Conservation (phyloP, 164 flowering plant species). For the Cinnamomum micranthum region DNA sequence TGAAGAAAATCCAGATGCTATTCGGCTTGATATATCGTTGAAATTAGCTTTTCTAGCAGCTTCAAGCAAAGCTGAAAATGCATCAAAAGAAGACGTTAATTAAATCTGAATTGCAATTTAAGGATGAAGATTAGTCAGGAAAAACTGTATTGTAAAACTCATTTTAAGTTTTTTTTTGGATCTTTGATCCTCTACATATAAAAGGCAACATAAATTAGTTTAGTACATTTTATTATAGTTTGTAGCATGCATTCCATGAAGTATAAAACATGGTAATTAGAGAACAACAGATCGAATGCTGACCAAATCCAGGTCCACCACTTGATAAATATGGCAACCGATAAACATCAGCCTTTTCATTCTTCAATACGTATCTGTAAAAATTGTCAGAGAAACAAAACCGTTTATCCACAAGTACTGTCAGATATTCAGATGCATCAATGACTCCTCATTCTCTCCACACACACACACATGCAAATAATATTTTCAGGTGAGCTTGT, state of each 20-base stretch:
- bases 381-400: background rate
- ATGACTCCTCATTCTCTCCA: background rate
- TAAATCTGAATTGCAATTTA: background rate
- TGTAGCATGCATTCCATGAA: background rate
- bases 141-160: background rate
- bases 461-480: background rate
- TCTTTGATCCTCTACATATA: background rate
- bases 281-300: constrained; percentile 21
- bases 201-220: background rate
- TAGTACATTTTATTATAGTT: background rate
- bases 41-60: constrained; percentile 83
- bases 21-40: constrained; percentile 49
- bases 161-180: background rate
- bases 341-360: constrained; percentile 94
- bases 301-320: constrained; percentile 97
- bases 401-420: background rate
- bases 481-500: background rate
- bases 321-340: constrained; percentile 89
- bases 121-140: background rate
- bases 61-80: constrained; percentile 80
- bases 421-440: background rate
- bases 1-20: constrained; percentile 76
- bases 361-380: constrained; percentile 85
- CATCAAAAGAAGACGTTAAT: background rate
- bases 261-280: background rate